These are phyloP conservation scores for Candida bentonensis DNA, from an alignment of 805 yeast species.

Conservation along the genomic window DNA sequence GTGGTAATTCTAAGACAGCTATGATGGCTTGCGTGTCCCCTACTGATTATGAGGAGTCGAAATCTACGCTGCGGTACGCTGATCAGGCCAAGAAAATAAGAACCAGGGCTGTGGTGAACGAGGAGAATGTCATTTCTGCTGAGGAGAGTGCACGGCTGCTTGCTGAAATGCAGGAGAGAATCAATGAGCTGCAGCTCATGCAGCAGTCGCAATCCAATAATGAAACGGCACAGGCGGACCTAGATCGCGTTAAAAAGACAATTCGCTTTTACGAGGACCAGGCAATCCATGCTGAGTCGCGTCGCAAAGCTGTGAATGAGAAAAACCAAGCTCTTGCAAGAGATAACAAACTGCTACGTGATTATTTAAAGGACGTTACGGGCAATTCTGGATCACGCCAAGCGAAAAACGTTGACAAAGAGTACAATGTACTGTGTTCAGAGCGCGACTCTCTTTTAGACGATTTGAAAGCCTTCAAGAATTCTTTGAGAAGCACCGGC, in stretches of 20 bases:
- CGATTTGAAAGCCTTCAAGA: background rate
- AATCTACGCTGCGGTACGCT: slow-evolving; percentile 67
- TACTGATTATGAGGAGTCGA: slow-evolving; percentile 60
- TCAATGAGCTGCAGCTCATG: slow-evolving; percentile 18
- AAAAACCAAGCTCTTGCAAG: slow-evolving; percentile 11
- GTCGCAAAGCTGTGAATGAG: slow-evolving; percentile 12
- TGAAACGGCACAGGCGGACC: slow-evolving; percentile 20
- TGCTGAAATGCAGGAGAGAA: slow-evolving; percentile 26
- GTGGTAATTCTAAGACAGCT: slow-evolving; percentile 79
- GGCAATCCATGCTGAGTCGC: slow-evolving; percentile 15
- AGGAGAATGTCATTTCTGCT: slow-evolving; percentile 23
- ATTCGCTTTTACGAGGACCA: slow-evolving; percentile 20
- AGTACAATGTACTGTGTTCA: slow-evolving; percentile 5
- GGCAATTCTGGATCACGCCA: slow-evolving; percentile 5
- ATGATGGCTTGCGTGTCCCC: slow-evolving; percentile 84
- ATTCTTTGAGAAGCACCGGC: slow-evolving; percentile 1
- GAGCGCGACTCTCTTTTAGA: background rate
- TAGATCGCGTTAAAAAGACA: slow-evolving; percentile 12
- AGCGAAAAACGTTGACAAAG: slow-evolving; percentile 6
- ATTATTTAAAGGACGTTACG: slow-evolving; percentile 13
- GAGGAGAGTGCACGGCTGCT: slow-evolving; percentile 26
- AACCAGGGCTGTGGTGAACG: slow-evolving; percentile 43
- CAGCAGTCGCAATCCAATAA: slow-evolving; percentile 19
- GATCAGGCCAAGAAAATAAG: slow-evolving; percentile 58
- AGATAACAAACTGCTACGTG: slow-evolving; percentile 13